These are phyloP conservation scores for Xylariaceae sp. DNA, from an alignment of 2,329 filamentous ascomycete species.

Conservation along the genomic window DNA sequence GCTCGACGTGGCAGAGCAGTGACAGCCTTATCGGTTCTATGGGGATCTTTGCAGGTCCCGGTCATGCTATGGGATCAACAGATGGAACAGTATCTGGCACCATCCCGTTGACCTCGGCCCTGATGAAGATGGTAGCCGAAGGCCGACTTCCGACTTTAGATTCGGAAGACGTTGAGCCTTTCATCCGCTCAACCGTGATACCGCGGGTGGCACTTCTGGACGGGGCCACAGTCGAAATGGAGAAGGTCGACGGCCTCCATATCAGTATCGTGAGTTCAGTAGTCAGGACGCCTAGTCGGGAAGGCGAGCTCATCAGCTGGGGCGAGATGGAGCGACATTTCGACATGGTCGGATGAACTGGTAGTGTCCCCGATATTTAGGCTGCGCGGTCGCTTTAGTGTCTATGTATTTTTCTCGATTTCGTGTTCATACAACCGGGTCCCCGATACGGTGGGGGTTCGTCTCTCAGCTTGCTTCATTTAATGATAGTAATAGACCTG, in stretches of 20 bases:
- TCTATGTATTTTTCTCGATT: slow-evolving; percentile 16
- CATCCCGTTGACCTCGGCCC: slow-evolving; percentile 45
- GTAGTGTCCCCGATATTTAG: background rate
- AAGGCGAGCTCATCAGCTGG: slow-evolving; percentile 36
- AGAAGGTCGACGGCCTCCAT: slow-evolving; percentile 30
- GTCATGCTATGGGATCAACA: slow-evolving; percentile 27
- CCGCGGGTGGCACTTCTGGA: slow-evolving; percentile 29
- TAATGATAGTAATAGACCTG: too few species aligned
- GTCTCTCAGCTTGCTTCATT: too few species aligned
- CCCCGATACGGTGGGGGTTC: too few species aligned
- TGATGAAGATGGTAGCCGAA: slow-evolving; percentile 38
- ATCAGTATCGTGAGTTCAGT: slow-evolving; percentile 35
- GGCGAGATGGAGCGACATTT: slow-evolving; percentile 27
- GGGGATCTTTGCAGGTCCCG: slow-evolving; percentile 44
- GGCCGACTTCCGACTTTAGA: slow-evolving; percentile 36
- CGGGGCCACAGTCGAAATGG: slow-evolving; percentile 25
- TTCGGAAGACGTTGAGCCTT: slow-evolving; percentile 34
- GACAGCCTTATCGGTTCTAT: slow-evolving; percentile 57
- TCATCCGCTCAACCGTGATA: slow-evolving; percentile 36
- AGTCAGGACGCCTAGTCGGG: slow-evolving; percentile 31
- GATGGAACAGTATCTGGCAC: slow-evolving; percentile 40
- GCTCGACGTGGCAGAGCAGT: slow-evolving; percentile 45
- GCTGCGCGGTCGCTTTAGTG: slow-evolving; percentile 8
- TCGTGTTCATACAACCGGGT: slow-evolving; percentile 17
- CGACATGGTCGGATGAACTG: slow-evolving; percentile 22